phyloP scores from a whole-genome alignment of 805 yeast species.

The Ogataea methanolica region DNA sequence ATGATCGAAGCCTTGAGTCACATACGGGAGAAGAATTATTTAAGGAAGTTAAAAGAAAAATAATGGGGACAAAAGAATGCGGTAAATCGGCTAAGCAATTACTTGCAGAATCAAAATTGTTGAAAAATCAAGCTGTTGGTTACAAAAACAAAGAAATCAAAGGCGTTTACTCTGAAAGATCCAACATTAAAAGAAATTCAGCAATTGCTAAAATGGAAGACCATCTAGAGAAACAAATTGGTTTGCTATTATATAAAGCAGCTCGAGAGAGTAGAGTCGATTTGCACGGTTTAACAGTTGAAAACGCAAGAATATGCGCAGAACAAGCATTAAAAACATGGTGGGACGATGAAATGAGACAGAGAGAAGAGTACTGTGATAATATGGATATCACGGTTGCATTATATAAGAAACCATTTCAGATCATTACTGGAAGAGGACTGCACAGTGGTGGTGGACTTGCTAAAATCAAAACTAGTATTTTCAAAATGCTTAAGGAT shows the following conservation, averaged over 20 bases:
- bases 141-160: constrained; percentile 5
- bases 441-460: constrained; percentile 58
- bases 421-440: constrained; percentile 65
- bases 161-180: constrained; percentile 6
- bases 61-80: neutral
- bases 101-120: neutral
- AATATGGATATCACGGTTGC: constrained; percentile 32
- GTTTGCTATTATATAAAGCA: neutral
- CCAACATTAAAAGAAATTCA: neutral
- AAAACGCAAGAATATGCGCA: constrained; percentile 40
- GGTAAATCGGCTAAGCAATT: constrained; percentile 3
- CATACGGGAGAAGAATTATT: neutral
- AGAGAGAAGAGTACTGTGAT: constrained; percentile 39
- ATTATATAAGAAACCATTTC: constrained; percentile 37
- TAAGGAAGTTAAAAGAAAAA: neutral
- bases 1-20: neutral
- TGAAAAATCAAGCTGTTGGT: constrained; percentile 4
- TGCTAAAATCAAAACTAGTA: constrained; percentile 41
- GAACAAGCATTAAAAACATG: constrained; percentile 39
- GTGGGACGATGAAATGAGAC: constrained; percentile 56
- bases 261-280: constrained; percentile 36
- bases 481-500: constrained; percentile 35
- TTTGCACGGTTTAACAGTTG: constrained; percentile 50
- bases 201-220: neutral
- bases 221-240: neutral